A percentile compares a stretch with the other conserved stretches of the same genome.
These are phyloP conservation scores for Lantana camara DNA, from an alignment of 257 asterid species.

Conservation along the genomic window DNA sequence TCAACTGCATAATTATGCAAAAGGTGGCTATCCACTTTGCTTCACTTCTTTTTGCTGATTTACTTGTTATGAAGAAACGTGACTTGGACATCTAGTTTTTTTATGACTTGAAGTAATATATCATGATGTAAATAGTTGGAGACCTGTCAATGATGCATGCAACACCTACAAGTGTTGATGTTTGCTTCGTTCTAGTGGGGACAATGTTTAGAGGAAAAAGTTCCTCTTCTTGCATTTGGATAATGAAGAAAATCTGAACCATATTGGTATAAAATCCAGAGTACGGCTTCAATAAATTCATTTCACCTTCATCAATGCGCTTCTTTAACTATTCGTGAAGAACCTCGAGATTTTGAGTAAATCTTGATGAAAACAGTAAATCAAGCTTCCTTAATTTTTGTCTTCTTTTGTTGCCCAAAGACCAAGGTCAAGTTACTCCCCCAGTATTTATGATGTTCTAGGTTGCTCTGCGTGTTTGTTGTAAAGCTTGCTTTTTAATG, in stretches of 20 bases:
- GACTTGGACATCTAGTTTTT: neutral
- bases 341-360: neutral
- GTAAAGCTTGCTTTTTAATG: conserved; percentile 3
- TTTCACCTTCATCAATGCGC: conserved; percentile 6
- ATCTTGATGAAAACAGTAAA: neutral
- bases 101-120: conserved; percentile 12
- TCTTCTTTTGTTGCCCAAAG: neutral
- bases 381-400: neutral
- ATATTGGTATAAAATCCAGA: neutral
- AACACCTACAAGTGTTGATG: neutral
- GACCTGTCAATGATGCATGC: conserved; percentile 3
- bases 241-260: neutral
- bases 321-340: neutral
- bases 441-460: neutral
- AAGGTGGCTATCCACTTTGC: neutral
- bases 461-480: neutral
- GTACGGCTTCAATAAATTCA: neutral
- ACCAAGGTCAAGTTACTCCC: neutral
- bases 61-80: neutral
- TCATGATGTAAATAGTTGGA: conserved; percentile 1
- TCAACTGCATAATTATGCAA: neutral
- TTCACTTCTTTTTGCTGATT: neutral
- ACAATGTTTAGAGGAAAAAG: neutral
- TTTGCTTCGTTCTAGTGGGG: conserved; percentile 4
- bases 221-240: conserved; percentile 2